A percentile compares a stretch with the other conserved stretches of the same genome.
Conservation (phyloP, 164 flowering plant species). For the Vitis amurensis region DNA sequence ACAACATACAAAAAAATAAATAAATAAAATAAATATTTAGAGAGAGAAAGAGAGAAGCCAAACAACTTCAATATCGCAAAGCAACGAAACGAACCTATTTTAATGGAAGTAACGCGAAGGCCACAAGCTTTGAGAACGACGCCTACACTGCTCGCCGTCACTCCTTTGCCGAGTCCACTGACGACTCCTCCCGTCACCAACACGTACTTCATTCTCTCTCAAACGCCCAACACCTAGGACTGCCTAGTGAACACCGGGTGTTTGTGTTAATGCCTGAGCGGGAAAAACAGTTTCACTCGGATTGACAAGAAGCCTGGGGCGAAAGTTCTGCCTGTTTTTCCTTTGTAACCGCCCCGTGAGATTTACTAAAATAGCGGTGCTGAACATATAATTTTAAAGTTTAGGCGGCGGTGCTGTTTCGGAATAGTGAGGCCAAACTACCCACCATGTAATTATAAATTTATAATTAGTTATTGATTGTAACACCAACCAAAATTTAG, state of each 20-base stretch:
- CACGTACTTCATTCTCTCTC: slow-evolving; percentile 78
- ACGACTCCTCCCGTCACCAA: slow-evolving; percentile 95
- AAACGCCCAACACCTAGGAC: neutral
- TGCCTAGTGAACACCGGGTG: slow-evolving; percentile 1
- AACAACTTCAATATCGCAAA: no score
- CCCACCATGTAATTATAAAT: no score
- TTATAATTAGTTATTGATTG: no score
- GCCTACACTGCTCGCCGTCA: slow-evolving; percentile 93
- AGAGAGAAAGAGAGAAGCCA: neutral
- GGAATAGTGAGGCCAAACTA: no score
- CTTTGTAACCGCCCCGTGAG: no score
- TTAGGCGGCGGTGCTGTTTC: no score
- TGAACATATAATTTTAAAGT: no score
- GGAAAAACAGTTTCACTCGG: slow-evolving; percentile 9
- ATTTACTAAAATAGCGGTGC: no score
- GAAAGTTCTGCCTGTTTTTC: no score
- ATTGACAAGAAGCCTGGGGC: neutral
- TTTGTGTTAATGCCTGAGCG: slow-evolving; percentile 39
- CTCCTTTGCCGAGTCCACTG: slow-evolving; percentile 97
- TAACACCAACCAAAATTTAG: no score
- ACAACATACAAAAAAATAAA: neutral
- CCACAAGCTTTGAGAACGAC: slow-evolving; percentile 94
- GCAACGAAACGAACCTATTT: slow-evolving; percentile 57
- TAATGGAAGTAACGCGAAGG: slow-evolving; percentile 93
- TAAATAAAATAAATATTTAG: neutral